phyloP scores from a whole-genome alignment of 371 early-diverging fungal species.

The Encephalitozoon cuniculi region DNA sequence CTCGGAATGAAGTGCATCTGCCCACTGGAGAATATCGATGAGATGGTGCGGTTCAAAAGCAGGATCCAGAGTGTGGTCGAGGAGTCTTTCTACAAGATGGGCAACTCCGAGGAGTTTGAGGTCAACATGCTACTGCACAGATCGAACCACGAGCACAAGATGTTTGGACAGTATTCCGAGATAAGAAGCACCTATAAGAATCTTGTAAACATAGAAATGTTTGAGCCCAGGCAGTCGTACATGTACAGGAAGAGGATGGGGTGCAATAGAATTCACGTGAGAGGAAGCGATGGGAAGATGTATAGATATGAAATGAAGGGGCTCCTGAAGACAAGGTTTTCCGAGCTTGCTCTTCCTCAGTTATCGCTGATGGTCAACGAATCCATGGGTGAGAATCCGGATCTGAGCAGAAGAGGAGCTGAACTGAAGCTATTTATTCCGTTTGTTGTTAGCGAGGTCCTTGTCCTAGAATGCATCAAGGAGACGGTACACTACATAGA shows the following conservation, averaged over 20 bases:
- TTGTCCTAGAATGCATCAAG: constrained; percentile 33
- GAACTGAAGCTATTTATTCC: constrained; percentile 24
- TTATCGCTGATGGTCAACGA: constrained; percentile 7
- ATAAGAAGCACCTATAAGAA: constrained; percentile 44
- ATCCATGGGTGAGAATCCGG: constrained; percentile 7
- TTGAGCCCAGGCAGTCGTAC: constrained; percentile 29
- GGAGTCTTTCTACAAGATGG: constrained; percentile 12
- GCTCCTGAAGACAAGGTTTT: constrained; percentile 7
- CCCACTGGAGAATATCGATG: constrained; percentile 2
- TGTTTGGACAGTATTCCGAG: constrained; percentile 51
- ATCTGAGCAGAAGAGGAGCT: constrained; percentile 10
- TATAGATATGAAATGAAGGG: constrained; percentile 40
- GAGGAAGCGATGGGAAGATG: constrained; percentile 43
- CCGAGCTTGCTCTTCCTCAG: constrained; percentile 27
- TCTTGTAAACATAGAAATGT: constrained; percentile 38
- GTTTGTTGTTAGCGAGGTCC: constrained; percentile 28
- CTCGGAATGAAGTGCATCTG: constrained; percentile 2
- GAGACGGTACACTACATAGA: background rate
- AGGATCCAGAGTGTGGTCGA: constrained; percentile 20
- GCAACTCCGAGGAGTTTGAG: constrained; percentile 25
- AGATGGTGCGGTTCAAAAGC: constrained; percentile 27
- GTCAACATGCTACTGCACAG: constrained; percentile 32
- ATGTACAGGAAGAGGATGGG: constrained; percentile 39
- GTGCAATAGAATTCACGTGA: constrained; percentile 22
- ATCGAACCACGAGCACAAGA: constrained; percentile 26